These are phyloP conservation scores for Zanthoxylum bungeanum DNA, from an alignment of 345 rosid genomes.

Conservation along the genomic window DNA sequence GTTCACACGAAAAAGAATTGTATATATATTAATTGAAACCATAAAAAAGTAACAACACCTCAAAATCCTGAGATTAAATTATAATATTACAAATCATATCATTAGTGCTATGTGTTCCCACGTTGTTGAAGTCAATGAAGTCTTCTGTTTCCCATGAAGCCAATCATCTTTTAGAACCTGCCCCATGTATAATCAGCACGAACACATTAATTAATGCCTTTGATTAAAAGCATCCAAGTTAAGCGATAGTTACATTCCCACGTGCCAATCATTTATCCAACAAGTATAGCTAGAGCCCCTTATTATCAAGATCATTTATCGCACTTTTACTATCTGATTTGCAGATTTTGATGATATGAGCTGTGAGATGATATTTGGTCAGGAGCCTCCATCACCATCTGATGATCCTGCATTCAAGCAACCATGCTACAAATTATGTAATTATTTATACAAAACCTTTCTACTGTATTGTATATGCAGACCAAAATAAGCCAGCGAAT, in stretches of 20 bases:
- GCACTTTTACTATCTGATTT: conserved; percentile 15
- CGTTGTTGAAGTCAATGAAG: conserved; percentile 6
- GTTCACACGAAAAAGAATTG: conserved; percentile 13
- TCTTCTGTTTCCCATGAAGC: too few relatives aligned
- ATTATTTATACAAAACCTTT: not conserved
- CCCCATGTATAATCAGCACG: conserved; percentile 1
- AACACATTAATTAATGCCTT: not conserved
- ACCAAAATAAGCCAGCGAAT: not conserved
- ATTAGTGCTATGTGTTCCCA: conserved; percentile 19
- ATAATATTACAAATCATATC: conserved; percentile 2
- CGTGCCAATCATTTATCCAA: conserved; percentile 23
- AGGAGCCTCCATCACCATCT: conserved; percentile 57
- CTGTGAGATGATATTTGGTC: conserved; percentile 89
- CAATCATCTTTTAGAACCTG: conserved; percentile 24
- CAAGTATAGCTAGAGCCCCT: not conserved
- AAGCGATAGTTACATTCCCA: conserved; percentile 16
- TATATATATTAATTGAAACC: conserved; percentile 6
- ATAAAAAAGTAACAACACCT: too few relatives aligned
- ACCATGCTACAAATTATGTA: too few relatives aligned
- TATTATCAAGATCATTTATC: not conserved
- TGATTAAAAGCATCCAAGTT: conserved; percentile 20
- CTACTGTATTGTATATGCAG: not conserved
- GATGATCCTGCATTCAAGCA: conserved; percentile 84
- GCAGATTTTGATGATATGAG: conserved; percentile 96
- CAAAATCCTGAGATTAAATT: conserved; percentile 18